Percentiles rank a stretch among this genome's conserved stretches.
Evolutionary conservation across 306 rosid genomes (phyloP).

Genomic region (Erythrophleum fordii): DNA sequence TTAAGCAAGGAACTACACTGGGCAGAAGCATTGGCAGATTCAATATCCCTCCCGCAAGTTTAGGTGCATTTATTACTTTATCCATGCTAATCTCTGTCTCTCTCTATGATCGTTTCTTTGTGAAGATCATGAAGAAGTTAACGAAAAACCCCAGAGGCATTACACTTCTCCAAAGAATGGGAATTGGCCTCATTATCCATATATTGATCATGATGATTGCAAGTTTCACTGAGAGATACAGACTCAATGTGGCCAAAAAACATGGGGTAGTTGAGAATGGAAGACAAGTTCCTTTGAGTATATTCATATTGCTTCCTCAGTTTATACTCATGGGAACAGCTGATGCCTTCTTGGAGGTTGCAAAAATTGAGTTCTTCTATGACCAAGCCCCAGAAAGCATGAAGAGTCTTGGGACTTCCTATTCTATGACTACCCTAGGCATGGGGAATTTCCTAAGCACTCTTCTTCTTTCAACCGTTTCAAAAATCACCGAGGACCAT

Average conservation of each 20-base stretch:
- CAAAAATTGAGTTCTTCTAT: constrained; percentile 74
- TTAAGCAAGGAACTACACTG: constrained; percentile 75
- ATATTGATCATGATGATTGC: constrained; percentile 53
- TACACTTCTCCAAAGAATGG: constrained; percentile 72
- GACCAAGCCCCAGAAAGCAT: constrained; percentile 81
- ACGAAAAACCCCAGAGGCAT: constrained; percentile 77
- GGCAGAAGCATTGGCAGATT: constrained; percentile 60
- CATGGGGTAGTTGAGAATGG: constrained; percentile 24
- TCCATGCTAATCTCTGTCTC: constrained; percentile 57
- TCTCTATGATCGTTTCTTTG: constrained; percentile 63
- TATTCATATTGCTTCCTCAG: constrained; percentile 71
- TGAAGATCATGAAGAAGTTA: constrained; percentile 47
- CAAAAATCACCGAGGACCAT: constrained; percentile 46
- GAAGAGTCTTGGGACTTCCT: constrained; percentile 82
- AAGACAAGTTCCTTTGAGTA: constrained; percentile 57
- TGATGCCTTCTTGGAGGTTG: constrained; percentile 63
- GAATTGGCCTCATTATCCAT: constrained; percentile 61
- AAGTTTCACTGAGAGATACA: constrained; percentile 53
- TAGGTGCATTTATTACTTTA: constrained; percentile 53
- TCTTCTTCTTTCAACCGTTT: constrained; percentile 56
- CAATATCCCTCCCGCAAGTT: constrained; percentile 68
- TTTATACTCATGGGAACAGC: constrained; percentile 62
- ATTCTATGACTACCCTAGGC: constrained; percentile 62
- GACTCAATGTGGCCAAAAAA: constrained; percentile 54
- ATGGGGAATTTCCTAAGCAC: constrained; percentile 69